Percentiles rank a stretch among this genome's conserved stretches.
phyloP scores from a whole-genome alignment of 768 basidiomycete species.

The Holtermanniella nyarrowii region DNA sequence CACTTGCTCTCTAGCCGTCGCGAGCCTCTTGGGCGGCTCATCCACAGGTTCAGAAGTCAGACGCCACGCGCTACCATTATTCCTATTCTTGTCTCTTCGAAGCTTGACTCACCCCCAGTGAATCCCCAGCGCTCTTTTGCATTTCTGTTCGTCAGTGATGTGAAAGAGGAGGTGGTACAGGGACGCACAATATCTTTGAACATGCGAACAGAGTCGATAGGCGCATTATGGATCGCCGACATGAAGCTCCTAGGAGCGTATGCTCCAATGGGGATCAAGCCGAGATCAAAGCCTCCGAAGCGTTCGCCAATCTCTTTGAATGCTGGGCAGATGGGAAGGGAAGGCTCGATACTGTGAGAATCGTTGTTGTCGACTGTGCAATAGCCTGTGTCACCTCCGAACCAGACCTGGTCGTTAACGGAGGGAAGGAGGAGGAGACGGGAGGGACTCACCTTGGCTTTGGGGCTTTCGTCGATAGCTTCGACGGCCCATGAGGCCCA shows the following conservation, averaged over 20 bases:
- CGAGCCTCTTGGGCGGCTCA: constrained; percentile 53
- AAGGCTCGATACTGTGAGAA: constrained; percentile 21
- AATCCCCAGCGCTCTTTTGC: constrained; percentile 54
- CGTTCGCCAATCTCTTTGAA: constrained; percentile 60
- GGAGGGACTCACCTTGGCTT: constrained; percentile 5
- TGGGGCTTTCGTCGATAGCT: constrained; percentile 4
- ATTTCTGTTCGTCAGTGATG: constrained; percentile 15
- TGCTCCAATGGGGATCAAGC: constrained; percentile 54
- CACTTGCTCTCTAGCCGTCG: constrained; percentile 48
- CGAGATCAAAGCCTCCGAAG: constrained; percentile 58
- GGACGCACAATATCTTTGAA: constrained; percentile 58
- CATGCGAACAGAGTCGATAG: constrained; percentile 57
- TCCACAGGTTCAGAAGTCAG: constrained; percentile 43
- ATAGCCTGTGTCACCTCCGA: constrained; percentile 58
- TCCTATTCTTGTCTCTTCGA: background rate
- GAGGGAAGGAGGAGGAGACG: background rate
- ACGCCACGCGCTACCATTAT: constrained; percentile 16
- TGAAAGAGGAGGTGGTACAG: too few species aligned
- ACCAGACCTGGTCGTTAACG: constrained; percentile 39
- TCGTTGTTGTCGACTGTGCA: constrained; percentile 23
- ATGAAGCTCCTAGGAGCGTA: constrained; percentile 38
- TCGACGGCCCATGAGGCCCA: constrained; percentile 62
- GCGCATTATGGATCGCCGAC: constrained; percentile 56
- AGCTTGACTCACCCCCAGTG: constrained; percentile 53
- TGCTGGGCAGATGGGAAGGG: constrained; percentile 53